Conservation (phyloP, 805 yeast species). For the Sugiyamaella mastotermitis region DNA sequence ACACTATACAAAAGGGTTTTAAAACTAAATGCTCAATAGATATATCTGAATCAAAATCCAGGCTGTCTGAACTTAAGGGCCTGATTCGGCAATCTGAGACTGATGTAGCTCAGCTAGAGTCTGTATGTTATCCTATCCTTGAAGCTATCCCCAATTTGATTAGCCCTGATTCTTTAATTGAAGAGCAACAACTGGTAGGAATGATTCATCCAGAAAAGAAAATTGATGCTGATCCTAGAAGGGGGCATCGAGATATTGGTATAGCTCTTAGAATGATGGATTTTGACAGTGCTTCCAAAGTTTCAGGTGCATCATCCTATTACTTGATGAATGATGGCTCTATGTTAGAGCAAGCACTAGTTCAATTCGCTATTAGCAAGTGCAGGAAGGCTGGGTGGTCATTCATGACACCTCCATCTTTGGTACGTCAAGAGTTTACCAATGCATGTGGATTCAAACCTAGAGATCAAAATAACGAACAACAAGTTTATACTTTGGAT, state of each 20-base stretch:
- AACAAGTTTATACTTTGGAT: constrained; percentile 69
- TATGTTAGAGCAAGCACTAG: constrained; percentile 78
- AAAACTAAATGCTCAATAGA: constrained; percentile 1
- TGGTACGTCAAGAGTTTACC: constrained; percentile 71
- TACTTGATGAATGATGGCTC: constrained; percentile 83
- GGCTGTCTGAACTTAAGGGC: constrained; percentile 17
- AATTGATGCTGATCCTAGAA: constrained; percentile 5
- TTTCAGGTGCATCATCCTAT: constrained; percentile 72
- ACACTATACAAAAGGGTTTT: constrained; percentile 19
- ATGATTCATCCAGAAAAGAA: constrained; percentile 18
- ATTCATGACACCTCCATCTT: constrained; percentile 76
- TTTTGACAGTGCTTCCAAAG: constrained; percentile 60
- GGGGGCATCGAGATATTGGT: constrained; percentile 66
- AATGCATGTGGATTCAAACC: constrained; percentile 94
- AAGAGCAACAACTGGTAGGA: constrained; percentile 19
- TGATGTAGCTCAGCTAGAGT: constrained; percentile 10
- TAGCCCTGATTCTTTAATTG: constrained; percentile 10
- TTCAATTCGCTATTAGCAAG: constrained; percentile 64
- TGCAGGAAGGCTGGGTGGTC: constrained; percentile 65
- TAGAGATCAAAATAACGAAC: constrained; percentile 78
- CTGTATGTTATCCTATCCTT: constrained; percentile 13
- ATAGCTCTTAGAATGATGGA: constrained; percentile 62
- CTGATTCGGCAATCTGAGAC: constrained; percentile 16
- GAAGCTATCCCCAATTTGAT: constrained; percentile 31
- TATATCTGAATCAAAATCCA: neutral